Evolutionary conservation across 352 stramenopile species (phyloP), one percentile per base, ranked within the genome.

Genomic region (Pythium scleroteichum): DNA sequence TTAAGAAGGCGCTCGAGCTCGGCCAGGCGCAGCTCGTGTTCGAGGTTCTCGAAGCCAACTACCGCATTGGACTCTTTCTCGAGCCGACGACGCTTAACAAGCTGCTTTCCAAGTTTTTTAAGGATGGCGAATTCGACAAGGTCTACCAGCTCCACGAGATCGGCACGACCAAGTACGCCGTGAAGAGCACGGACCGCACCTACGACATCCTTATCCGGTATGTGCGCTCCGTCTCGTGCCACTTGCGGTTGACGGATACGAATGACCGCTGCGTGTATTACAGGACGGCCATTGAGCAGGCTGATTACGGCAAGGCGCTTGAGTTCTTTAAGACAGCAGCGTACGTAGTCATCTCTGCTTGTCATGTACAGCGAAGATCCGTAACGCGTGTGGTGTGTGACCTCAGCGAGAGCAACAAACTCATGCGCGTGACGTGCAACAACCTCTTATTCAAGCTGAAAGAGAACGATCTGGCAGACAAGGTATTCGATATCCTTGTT

Each of bases 401-500:
- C 50, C 3, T 52, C 46, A 92, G 82, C 45, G 73, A 89, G 53
- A 62, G 68, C 59, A 80, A 83, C 62, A 88, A 89, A 68, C 69
- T 92, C 39, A 84, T 90, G 72, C 82, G 82, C 64, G 82, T 92
- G 75, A 92, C 82, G 59, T 92, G 82, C 79, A 92, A 92, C 79
- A 90, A 92, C 72, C 49, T 92, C 59, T 69, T 92, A 22, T 90
- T 90, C 67, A 89, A 92, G 76, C 79, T 92, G n/a, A 92, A 92
- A 72, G 76, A 89, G 61, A 78, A 80, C 54, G 80, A 86, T 39
- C 68, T 90, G 66, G 68, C 79, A 54, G 82, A 92, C 24, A 88
- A 92, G 64, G 64, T 71, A 10, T 10, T 10, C 29, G 29, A 35
- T 35, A 10, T 35, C 29, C 10, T 5, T 35, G 5, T 35, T 35